A percentile compares a stretch with the other conserved stretches of the same genome.
Evolutionary conservation across 768 basidiomycete genomes (phyloP).

Genomic region (Naematelia aurantialba): DNA sequence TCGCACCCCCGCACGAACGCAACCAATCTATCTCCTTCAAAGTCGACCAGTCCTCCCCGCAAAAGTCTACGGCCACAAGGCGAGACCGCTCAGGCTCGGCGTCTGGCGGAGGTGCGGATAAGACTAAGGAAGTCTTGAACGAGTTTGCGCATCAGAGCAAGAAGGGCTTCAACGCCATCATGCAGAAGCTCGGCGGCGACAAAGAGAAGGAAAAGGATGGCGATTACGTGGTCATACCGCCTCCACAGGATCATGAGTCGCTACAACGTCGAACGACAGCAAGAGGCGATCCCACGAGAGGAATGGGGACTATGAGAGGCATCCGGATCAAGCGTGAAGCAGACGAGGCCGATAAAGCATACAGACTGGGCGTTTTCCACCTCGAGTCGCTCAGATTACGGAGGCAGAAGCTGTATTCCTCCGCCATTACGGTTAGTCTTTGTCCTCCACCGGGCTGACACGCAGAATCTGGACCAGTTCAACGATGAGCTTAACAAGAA

Average conservation of each 20-base stretch:
- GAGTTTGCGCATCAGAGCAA: conserved; percentile 89
- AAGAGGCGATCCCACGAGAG: conserved; percentile 17
- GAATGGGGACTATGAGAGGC: conserved; percentile 60
- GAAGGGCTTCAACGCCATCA: conserved; percentile 78
- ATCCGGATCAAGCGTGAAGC: conserved; percentile 83
- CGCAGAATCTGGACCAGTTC: conserved; percentile 75
- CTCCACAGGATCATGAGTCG: no score
- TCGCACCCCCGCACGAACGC: conserved; percentile 9
- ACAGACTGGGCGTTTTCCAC: conserved; percentile 84
- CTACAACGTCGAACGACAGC: conserved; percentile 30
- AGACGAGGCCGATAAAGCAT: conserved; percentile 93
- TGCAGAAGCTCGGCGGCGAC: conserved; percentile 64
- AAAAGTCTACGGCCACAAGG: conserved; percentile 52
- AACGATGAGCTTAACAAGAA: conserved; percentile 65
- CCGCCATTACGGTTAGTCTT: conserved; percentile 70
- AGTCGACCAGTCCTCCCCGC: no score
- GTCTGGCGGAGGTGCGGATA: conserved; percentile 50
- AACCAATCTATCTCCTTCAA: conserved; percentile 6
- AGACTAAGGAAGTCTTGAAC: conserved; percentile 57
- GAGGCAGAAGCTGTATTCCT: conserved; percentile 74
- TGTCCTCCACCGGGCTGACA: conserved; percentile 7
- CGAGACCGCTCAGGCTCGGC: conserved; percentile 78
- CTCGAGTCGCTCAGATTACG: conserved; percentile 82
- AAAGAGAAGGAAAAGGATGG: conserved; percentile 50
- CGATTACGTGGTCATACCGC: no score